These are phyloP conservation scores for Wickerhamiella musiphila DNA, from an alignment of 805 yeast genomes.

Conservation along the genomic window DNA sequence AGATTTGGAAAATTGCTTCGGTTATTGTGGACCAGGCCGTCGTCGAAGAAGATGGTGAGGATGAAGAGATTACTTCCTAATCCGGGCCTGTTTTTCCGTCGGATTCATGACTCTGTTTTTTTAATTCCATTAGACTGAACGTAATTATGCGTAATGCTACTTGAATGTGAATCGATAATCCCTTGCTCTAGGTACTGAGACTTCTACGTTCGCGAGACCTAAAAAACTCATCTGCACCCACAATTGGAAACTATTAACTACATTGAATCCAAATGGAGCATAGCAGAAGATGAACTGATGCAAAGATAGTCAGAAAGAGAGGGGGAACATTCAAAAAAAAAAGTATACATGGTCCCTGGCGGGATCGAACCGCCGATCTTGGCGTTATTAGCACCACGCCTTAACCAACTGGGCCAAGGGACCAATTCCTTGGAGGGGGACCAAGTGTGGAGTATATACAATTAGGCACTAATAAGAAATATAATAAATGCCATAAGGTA, in stretches of 20 bases:
- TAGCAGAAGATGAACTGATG: too few relatives aligned
- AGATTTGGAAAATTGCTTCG: conserved; percentile 56
- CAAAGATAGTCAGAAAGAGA: neutral
- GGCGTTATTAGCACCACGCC: conserved; percentile 43
- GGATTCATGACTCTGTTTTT: too few relatives aligned
- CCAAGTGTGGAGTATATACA: neutral
- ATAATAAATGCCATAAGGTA: neutral
- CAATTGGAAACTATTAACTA: too few relatives aligned
- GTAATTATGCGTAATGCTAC: too few relatives aligned
- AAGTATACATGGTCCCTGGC: conserved; percentile 18
- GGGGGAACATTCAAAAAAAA: neutral
- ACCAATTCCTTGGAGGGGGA: conserved; percentile 15
- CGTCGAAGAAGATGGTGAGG: conserved; percentile 16
- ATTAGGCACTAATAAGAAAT: neutral
- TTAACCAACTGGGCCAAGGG: conserved; percentile 47
- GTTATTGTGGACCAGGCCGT: conserved; percentile 26
- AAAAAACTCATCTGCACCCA: too few relatives aligned
- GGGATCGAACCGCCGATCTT: conserved; percentile 33
- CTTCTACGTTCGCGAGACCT: too few relatives aligned
- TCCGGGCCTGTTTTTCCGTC: too few relatives aligned
- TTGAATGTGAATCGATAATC: too few relatives aligned
- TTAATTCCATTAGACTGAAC: too few relatives aligned
- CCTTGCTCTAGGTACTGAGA: too few relatives aligned
- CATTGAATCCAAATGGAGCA: too few relatives aligned
- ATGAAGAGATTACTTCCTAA: neutral